A percentile compares a stretch with the other conserved stretches of the same genome.
These are phyloP conservation scores for Kwoniella botswanensis DNA, from an alignment of 768 basidiomycete species.

Conservation along the genomic window DNA sequence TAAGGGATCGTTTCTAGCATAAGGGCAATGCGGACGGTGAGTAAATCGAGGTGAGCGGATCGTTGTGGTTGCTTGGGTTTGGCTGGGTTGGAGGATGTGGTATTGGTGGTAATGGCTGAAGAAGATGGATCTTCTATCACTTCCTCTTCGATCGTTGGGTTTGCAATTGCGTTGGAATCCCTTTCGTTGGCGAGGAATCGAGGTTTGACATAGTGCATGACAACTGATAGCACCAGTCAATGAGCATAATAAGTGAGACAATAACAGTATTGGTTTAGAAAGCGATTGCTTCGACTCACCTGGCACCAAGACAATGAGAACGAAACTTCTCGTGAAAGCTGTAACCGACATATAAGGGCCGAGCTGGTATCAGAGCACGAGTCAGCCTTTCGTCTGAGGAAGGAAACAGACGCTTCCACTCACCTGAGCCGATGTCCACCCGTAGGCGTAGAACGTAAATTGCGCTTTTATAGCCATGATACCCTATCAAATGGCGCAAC, in stretches of 20 bases:
- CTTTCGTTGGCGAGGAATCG: slow-evolving; percentile 23
- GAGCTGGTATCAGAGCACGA: slow-evolving; percentile 31
- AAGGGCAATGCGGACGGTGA: slow-evolving; percentile 69
- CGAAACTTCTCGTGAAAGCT: slow-evolving; percentile 37
- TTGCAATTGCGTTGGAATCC: neutral
- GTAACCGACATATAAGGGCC: slow-evolving; percentile 55
- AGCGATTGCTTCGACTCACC: slow-evolving; percentile 32
- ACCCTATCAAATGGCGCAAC: slow-evolving; percentile 31
- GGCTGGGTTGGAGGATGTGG: neutral
- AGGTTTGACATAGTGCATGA: slow-evolving; percentile 53
- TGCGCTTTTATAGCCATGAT: slow-evolving; percentile 49
- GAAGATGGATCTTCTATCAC: neutral
- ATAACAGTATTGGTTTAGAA: no score
- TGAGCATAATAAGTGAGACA: neutral
- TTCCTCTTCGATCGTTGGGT: slow-evolving; percentile 3
- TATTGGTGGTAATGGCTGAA: neutral
- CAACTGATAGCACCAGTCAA: slow-evolving; percentile 26
- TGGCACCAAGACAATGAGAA: slow-evolving; percentile 50
- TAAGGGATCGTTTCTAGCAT: slow-evolving; percentile 66
- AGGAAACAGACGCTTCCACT: slow-evolving; percentile 8
- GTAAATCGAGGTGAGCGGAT: slow-evolving; percentile 68
- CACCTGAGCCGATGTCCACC: slow-evolving; percentile 54
- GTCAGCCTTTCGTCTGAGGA: neutral
- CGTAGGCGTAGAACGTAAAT: slow-evolving; percentile 51
- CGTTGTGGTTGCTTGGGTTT: slow-evolving; percentile 11